Evolutionary conservation across 345 rosid genomes (phyloP), one percentile per base, ranked within the genome.

Genomic region (Gossypium raimondii): DNA sequence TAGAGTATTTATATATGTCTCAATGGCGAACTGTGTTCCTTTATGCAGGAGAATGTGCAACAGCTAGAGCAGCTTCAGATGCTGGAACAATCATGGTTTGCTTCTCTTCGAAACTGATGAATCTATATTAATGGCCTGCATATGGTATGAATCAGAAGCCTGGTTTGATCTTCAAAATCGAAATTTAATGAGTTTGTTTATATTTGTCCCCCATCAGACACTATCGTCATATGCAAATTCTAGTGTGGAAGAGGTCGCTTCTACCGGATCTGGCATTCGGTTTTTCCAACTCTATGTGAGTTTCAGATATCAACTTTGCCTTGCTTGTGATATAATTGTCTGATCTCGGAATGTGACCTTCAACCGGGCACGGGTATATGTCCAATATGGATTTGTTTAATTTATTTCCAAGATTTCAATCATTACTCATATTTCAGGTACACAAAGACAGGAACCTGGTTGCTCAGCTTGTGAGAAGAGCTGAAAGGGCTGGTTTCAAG

Each of bases 241-340:
- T 73, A 94, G 98, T 73, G 97, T 92, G 1, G 98, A 92, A 83
- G 97, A 94, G 87, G 95, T 94, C 75, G 91, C 93, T 82, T 94
- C 98, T 45, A 94, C 97, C 0, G 95, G 98, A 66, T 93, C 97
- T 9, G 98, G 97, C 77, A 83, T 94, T 83, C 95, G 95, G 18
- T 92, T 94, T 82, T 94, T 94, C 89, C 98, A 94, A 75, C 98
- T 94, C 50, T 94, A 90, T 82, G 98, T 92, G 75, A 87, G 92
- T 84, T 80, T 47, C 51, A 1, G 13, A 47, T 47, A 47, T 47
- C 51, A 47, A 9, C 13, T 47, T 12, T 16, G 22, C 66, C 53
- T 59, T 47, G 38, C 45, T 41, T 73, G 17, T 51, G 25, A 59
- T 34, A 41, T 22, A 7, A 72, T 22, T 72, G 16, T 50, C 47